Percentiles rank a stretch among this genome's conserved stretches.
Conservation (phyloP, 345 rosid genomes). For the Eucalyptus caleyi region DNA sequence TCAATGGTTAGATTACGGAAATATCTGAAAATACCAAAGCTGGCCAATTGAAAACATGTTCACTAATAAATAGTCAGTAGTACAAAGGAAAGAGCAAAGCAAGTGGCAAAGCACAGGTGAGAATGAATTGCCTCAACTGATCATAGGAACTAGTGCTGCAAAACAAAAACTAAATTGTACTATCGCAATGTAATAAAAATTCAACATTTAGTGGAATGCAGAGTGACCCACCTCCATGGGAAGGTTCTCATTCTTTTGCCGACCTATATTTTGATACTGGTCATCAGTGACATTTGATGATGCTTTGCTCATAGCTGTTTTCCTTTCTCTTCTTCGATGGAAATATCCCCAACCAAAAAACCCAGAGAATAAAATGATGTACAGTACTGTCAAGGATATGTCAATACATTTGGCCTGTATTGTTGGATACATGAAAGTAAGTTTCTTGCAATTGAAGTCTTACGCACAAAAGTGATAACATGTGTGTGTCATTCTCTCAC, state of each 20-base stretch:
- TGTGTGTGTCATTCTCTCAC: conserved; percentile 12
- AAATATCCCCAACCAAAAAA: conserved; percentile 75
- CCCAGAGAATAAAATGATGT: conserved; percentile 56
- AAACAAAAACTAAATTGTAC: not conserved
- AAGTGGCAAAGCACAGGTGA: not conserved
- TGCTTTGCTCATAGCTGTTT: conserved; percentile 39
- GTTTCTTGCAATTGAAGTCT: not conserved
- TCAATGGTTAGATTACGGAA: not conserved
- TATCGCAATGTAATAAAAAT: not conserved
- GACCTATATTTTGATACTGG: conserved; percentile 19
- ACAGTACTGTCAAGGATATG: conserved; percentile 54
- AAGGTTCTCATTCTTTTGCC: conserved; percentile 52
- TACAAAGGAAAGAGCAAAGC: not conserved
- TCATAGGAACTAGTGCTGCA: not conserved
- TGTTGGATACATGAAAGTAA: conserved; percentile 6
- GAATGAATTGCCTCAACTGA: not conserved
- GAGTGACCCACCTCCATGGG: conserved; percentile 41
- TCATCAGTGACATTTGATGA: conserved; percentile 13
- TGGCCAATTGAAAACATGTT: not conserved
- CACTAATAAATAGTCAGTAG: not conserved
- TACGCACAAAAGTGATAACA: not conserved
- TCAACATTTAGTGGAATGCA: not conserved
- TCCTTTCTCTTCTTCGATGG: conserved; percentile 45
- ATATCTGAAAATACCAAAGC: not conserved
- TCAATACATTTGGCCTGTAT: conserved; percentile 85